Evolutionary conservation across 2,329 filamentous ascomycete species (phyloP).

Genomic region (Venturia asperata): DNA sequence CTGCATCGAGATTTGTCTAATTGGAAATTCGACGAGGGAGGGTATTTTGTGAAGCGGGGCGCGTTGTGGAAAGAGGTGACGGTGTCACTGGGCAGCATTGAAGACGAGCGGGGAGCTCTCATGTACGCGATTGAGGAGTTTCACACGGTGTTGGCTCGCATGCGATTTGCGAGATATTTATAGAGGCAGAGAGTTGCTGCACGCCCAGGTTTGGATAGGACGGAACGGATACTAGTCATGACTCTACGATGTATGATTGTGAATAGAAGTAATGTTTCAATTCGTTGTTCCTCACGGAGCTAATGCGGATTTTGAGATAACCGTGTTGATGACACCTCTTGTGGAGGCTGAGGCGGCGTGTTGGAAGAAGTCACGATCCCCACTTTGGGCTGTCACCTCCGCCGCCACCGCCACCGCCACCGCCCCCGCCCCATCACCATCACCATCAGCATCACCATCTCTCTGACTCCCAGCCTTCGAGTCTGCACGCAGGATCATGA

Average conservation of each 20-base stretch:
- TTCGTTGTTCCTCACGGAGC: too few relatives aligned
- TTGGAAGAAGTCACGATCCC: slow-evolving; percentile 4
- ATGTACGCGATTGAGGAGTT: slow-evolving; percentile 24
- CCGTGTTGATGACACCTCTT: too few relatives aligned
- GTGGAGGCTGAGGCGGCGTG: too few relatives aligned
- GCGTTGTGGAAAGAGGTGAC: slow-evolving; percentile 39
- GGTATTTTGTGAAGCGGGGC: slow-evolving; percentile 43
- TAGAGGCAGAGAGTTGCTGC: neutral
- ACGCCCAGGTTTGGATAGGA: neutral
- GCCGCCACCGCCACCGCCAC: too few relatives aligned
- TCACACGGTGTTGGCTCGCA: slow-evolving; percentile 20
- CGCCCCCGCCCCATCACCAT: too few relatives aligned
- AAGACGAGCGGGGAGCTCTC: slow-evolving; percentile 28
- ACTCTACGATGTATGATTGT: neutral
- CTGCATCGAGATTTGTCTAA: slow-evolving; percentile 40
- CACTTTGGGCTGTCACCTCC: neutral
- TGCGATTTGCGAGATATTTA: neutral
- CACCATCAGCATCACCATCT: too few relatives aligned
- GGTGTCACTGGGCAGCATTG: slow-evolving; percentile 30
- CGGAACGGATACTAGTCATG: neutral
- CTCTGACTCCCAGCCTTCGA: too few relatives aligned
- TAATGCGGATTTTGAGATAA: too few relatives aligned
- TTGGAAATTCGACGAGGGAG: slow-evolving; percentile 41
- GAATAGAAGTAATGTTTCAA: neutral
- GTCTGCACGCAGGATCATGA: too few relatives aligned